phyloP scores from a whole-genome alignment of 2,329 filamentous ascomycete species.

The Chrysoporthe cubensis region DNA sequence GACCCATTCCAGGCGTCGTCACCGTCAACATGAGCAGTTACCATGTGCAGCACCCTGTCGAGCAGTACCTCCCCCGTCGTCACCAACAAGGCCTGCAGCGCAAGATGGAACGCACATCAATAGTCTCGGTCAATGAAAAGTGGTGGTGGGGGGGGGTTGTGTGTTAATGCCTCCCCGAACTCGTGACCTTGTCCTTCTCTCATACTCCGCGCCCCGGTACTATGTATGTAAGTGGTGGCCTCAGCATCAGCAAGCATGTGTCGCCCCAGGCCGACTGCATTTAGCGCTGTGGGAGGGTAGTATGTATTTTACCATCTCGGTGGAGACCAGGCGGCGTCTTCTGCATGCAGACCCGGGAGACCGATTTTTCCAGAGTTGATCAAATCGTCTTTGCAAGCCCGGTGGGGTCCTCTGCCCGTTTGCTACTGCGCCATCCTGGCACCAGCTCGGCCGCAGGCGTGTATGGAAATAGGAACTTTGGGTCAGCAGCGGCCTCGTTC shows the following conservation, averaged over 20 bases:
- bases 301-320: constrained; percentile 17
- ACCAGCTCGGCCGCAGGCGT: constrained; percentile 8
- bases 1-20: constrained; percentile 11
- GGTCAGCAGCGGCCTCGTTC: constrained; percentile 1
- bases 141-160: neutral
- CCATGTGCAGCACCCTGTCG: neutral
- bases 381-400: neutral
- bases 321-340: constrained; percentile 16
- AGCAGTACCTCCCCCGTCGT: neutral
- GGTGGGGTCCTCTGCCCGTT: constrained; percentile 3
- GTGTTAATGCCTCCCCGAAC: neutral
- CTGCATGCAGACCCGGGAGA: constrained; percentile 22
- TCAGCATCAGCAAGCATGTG: neutral
- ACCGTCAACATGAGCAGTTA: neutral
- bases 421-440: neutral
- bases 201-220: neutral
- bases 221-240: neutral
- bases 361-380: constrained; percentile 9
- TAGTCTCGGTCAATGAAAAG: neutral
- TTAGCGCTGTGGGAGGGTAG: neutral
- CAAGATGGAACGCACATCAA: neutral
- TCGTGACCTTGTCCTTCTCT: neutral
- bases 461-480: constrained; percentile 12
- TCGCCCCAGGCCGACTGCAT: neutral
- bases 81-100: neutral